Base-by-base conservation (phyloP, 116 monocot genomes). In the Iris pallida region DNA sequence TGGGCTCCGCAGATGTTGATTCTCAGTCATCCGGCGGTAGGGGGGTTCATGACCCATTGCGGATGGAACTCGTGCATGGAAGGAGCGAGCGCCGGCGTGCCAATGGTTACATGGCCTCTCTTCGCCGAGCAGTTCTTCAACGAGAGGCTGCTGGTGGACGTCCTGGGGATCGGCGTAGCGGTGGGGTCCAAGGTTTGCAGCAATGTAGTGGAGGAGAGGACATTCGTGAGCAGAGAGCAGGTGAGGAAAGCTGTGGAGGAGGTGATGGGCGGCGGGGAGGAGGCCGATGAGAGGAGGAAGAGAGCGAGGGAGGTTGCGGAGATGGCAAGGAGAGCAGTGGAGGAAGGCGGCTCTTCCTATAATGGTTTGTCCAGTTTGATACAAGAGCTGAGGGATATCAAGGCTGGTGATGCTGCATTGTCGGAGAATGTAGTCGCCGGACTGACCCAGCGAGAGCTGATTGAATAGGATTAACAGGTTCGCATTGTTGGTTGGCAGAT, bases 31-130 rank as follows among this genome's bases (percentile, higher is more conserved):
- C 7, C 6, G 0, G 52, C 78, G 16, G 60, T 72, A 1, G 78
- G 66, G 3, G 78, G 56, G 9, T 78, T n/a, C n/a, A n/a, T 77
- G 55, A 77, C 77, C 6, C 77, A 77, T 44, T 77, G 77, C 45
- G 77, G 76, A 5, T 76, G 76, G 76, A 76, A 76, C 54, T 76
- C 76, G 16, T 47, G n/a, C 15, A 3, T 63, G 63, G 63, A 63
- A 43, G 45, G 45, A 7, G 45, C 7, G 16, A 46, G 57, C 8
- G 45, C 69, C 5, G 58, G 45, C 0, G 17, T 44, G 16, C 51
- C 44, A 19, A 57, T 57, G 69, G 19, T 58, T 6, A 58, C 45
- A 5, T 69, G 56, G 69, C 56, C 57, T 10, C 57, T 57, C 17
- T 45, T 44, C 15, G 69, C 69, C 4, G 69, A 69, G 56, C 56